Base-by-base conservation (phyloP, 352 stramenopile genomes). In the Pythium oligandrum region DNA sequence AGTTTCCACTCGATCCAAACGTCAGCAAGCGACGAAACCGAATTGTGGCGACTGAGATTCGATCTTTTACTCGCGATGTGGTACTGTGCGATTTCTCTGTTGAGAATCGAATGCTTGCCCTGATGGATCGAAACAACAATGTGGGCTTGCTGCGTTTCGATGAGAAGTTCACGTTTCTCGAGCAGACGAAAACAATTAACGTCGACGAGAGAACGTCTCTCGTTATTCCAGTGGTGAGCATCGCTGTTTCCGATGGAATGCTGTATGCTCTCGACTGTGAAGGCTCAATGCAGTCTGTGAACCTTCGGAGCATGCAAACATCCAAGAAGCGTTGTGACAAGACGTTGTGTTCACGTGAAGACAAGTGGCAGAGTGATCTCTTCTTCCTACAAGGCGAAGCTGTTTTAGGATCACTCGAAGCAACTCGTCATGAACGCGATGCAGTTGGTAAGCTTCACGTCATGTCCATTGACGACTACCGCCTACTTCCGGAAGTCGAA, bases 281-380 rank as follows among this genome's bases (percentile, higher is more conserved):
- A 6, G 63, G 66, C 4, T 54, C 53, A 1, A 63, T 71, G 4
- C 74, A 83, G 43, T 73, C 67, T 8, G 53, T 85, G 7, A 80
- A 77, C 43, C 26, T 70, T n/a, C 63, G 60, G 4, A 85, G 69
- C 38, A 64, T 75, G 44, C 74, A 85, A 49, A 73, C 67, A 5
- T 85, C 74, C 38, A 12, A 42, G 12, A 42, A 12, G 38, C 12
- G 38, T 8, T 8, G 38, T 42, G 38, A 12, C 38, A 12, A 42
- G 38, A 12, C 12, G 38, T 42, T 12, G 7, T 42, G 38, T 42
- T 42, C 38, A 8, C 38, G 12, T 42, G 17, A 26, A 26, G 17
- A 26, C 17, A 26, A 26, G 17, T 26, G 17, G 17, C 17, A 26
- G 17, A 26, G 17, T 26, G 17, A 26, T 26, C 17, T 26, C 17